Evolutionary conservation across 2,329 filamentous ascomycete genomes (phyloP), one percentile per base, ranked within the genome.

Genomic region (Aureobasidium zeae): DNA sequence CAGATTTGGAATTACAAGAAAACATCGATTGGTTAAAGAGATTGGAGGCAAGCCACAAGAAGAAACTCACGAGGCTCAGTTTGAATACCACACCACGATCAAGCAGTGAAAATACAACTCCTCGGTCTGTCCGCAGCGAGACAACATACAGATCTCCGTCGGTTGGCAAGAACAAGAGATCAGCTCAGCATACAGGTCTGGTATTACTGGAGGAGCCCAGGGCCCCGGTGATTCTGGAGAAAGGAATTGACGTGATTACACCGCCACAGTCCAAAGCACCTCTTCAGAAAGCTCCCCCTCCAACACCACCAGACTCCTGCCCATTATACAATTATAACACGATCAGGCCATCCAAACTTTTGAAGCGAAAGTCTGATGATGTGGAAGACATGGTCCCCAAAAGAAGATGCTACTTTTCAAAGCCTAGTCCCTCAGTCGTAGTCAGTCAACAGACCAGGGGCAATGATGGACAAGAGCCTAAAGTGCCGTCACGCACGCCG

Each of bases 11-110:
- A 45, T 74, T 69, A 19, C 71, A 81, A 46, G 77, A 84, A 52
- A 72, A 77, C 46, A 61, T 71, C 1, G 57, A 68, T 8, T 85
- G 81, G 79, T 69, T 78, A 19, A 67, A 69, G 7, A 73, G 68
- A 35, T 59, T 86, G n/a, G 73, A 81, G 49, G 58, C 29, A 7
- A 56, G 50, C 29, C 53, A 56, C 38, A 55, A 52, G 30, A 53
- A 47, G 28, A 59, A 54, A 34, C 46, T 55, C 29, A 55, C 60
- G n/a, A 49, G 52, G n/a, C 50, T 53, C 9, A 53, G 49, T 30
- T 17, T 31, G 17, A 48, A 50, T 19, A 49, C 43, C 6, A 54
- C 48, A 24, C 56, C 49, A 2, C 36, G 44, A 16, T 54, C 54
- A 19, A 44, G 20, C 16, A 16, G 11, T 6, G 15, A 17, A 15